phyloP scores from a whole-genome alignment of 192 early-diverging fungal species.

The Linnemannia exigua region DNA sequence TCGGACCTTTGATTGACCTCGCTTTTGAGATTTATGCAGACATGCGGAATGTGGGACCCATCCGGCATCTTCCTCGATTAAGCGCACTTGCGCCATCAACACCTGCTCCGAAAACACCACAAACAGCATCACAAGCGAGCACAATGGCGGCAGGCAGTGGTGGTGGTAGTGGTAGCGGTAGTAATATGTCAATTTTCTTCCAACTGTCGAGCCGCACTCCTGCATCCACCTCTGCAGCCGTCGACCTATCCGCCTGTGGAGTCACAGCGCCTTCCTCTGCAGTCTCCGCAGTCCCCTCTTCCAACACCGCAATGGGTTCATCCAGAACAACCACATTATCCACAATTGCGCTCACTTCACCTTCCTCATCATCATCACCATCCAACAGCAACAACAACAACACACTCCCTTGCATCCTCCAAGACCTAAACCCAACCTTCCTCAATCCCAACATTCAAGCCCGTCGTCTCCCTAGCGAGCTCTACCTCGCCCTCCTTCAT shows the following conservation, averaged over 20 bases:
- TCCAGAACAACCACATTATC: neutral
- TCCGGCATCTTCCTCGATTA: slow-evolving; percentile 25
- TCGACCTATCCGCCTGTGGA: slow-evolving; percentile 17
- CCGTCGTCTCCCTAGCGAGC: slow-evolving; percentile 29
- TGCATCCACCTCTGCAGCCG: neutral
- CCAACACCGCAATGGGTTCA: neutral
- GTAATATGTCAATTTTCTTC: slow-evolving; percentile 31
- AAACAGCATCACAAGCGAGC: neutral
- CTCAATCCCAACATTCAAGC: slow-evolving; percentile 3
- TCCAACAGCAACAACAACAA: neutral
- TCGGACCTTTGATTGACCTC: slow-evolving; percentile 32
- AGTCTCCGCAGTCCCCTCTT: neutral
- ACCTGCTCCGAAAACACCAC: neutral
- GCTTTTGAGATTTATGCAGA: slow-evolving; percentile 47
- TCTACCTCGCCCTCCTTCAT: slow-evolving; percentile 45
- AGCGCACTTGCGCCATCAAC: slow-evolving; percentile 4
- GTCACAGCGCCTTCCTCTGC: neutral
- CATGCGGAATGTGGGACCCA: slow-evolving; percentile 34
- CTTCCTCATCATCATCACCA: neutral
- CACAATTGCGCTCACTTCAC: no score
- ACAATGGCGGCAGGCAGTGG: neutral
- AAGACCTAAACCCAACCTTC: slow-evolving; percentile 31
- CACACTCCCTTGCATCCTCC: neutral
- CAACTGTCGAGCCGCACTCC: slow-evolving; percentile 20
- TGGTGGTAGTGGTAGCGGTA: neutral